Conservation (phyloP, 257 asterid species). For the Solanum habrochaites region DNA sequence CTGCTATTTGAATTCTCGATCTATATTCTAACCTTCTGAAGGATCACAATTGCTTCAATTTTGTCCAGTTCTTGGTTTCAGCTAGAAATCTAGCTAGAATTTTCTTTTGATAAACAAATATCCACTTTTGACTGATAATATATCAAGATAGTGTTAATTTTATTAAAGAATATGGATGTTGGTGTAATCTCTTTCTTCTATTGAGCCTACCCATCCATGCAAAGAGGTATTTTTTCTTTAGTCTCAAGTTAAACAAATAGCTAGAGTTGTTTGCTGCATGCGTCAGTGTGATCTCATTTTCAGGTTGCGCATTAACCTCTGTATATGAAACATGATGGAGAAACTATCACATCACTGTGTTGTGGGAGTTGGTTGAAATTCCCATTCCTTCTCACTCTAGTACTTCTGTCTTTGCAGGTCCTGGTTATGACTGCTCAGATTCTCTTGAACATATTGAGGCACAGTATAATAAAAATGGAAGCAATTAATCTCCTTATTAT, state of each 20-base stretch:
- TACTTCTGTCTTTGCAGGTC: conserved; percentile 47
- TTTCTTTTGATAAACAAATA: neutral
- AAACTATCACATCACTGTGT: neutral
- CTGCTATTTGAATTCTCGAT: neutral
- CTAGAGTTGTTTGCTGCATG: neutral
- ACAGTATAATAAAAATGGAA: conserved; percentile 95
- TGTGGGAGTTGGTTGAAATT: neutral
- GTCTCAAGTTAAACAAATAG: neutral
- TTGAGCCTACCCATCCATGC: neutral
- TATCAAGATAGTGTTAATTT: neutral
- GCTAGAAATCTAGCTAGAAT: neutral
- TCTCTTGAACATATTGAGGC: conserved; percentile 91
- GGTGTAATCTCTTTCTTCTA: neutral
- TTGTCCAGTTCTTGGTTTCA: neutral
- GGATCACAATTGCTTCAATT: neutral
- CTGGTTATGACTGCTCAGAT: conserved; percentile 99
- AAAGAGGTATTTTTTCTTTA: neutral
- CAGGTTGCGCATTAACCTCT: neutral
- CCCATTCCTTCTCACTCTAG: neutral
- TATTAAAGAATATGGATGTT: neutral
- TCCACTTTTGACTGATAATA: neutral
- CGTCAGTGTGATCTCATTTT: neutral
- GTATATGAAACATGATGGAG: neutral
- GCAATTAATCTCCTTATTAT: conserved; percentile 79
- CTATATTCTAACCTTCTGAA: neutral